These are phyloP conservation scores for Cronartium quercuum DNA, from an alignment of 1,284 basidiomycete genomes.

Conservation along the genomic window DNA sequence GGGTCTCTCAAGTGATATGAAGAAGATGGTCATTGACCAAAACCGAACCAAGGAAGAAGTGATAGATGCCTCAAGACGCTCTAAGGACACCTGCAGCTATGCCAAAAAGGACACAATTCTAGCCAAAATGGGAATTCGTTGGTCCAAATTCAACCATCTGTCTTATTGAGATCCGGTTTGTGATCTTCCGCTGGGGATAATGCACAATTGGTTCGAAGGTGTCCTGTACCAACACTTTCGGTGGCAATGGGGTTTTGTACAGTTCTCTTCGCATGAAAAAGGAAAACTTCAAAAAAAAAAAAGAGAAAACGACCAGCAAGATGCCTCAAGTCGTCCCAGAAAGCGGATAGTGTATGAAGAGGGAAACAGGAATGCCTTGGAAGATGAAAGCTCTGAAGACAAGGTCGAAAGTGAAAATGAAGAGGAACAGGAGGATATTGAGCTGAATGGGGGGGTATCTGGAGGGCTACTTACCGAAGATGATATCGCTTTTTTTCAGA, in stretches of 20 bases:
- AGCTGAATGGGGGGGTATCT: conserved; percentile 1
- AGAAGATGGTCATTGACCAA: background rate
- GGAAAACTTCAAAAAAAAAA: background rate
- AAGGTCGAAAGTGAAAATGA: background rate
- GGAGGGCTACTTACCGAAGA: conserved; percentile 7
- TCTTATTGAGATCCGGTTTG: conserved; percentile 15
- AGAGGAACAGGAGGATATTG: background rate
- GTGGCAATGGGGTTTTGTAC: conserved; percentile 7
- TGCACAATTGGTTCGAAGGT: conserved; percentile 32
- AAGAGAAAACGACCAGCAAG: background rate
- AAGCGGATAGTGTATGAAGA: background rate
- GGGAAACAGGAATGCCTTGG: background rate
- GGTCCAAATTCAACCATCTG: conserved; percentile 29
- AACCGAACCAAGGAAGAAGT: background rate
- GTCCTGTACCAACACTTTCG: conserved; percentile 13
- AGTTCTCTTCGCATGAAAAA: background rate
- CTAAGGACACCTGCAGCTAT: background rate
- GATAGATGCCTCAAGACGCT: background rate
- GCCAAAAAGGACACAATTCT: conserved; percentile 1
- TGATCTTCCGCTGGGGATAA: conserved; percentile 23
- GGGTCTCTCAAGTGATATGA: background rate
- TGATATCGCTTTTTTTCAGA: background rate
- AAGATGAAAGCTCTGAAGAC: background rate
- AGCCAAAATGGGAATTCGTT: conserved; percentile 3
- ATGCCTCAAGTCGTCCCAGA: background rate